Percentiles rank a stretch among this genome's conserved stretches.
These are phyloP conservation scores for Mentha longifolia DNA, from an alignment of 257 asterid species.

Conservation along the genomic window DNA sequence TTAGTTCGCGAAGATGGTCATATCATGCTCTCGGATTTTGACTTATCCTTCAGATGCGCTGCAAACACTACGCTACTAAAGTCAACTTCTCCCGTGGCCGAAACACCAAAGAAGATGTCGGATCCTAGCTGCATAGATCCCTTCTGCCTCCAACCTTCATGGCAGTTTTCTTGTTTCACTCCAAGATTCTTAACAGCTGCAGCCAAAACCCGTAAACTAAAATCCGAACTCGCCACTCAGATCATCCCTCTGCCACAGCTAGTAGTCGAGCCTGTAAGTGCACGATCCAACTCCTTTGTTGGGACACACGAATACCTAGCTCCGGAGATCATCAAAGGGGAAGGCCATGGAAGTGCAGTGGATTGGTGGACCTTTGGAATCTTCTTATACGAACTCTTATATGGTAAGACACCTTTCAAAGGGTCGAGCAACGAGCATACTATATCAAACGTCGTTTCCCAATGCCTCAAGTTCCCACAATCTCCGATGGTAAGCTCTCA, in stretches of 20 bases:
- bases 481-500: conserved; percentile 57
- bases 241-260: conserved; percentile 76
- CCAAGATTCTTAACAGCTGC: conserved; percentile 62
- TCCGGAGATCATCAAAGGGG: conserved; percentile 87
- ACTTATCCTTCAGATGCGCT: conserved; percentile 70
- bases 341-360: conserved; percentile 89
- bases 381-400: conserved; percentile 73
- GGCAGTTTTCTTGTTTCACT: conserved; percentile 77
- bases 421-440: conserved; percentile 72
- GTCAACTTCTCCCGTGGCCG: conserved; percentile 50
- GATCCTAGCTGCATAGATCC: conserved; percentile 79
- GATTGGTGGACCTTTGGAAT: conserved; percentile 97
- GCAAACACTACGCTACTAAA: conserved; percentile 54
- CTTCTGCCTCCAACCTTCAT: conserved; percentile 83
- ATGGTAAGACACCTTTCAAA: conserved; percentile 79
- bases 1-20: conserved; percentile 89
- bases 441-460: conserved; percentile 67
- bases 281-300: conserved; percentile 86
- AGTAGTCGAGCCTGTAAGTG: conserved; percentile 74
- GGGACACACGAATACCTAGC: conserved; percentile 95
- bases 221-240: conserved; percentile 56
- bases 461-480: conserved; percentile 68
- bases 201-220: conserved; percentile 59
- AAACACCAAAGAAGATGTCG: conserved; percentile 53
- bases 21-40: conserved; percentile 88